Percentiles rank a stretch among this genome's conserved stretches.
These are phyloP conservation scores for Carex kokanica DNA, from an alignment of 176 grass and related monocot genomes.

Conservation along the genomic window DNA sequence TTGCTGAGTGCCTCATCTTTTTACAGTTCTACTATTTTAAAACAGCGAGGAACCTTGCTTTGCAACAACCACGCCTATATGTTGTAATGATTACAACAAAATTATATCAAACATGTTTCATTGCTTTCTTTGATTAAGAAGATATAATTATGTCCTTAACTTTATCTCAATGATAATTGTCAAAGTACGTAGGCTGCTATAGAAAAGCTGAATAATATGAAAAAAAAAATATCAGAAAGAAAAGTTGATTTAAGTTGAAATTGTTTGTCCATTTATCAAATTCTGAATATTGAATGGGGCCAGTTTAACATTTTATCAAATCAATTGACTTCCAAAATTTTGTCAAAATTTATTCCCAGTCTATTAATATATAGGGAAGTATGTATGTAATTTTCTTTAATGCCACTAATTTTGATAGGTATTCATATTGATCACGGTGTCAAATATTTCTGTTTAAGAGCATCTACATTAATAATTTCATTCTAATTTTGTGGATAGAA, in stretches of 20 bases:
- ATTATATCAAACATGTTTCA: neutral
- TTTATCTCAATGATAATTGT: neutral
- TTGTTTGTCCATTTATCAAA: too few species aligned
- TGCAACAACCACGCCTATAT: constrained; percentile 4
- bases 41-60: neutral
- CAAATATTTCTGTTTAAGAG: too few species aligned
- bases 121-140: neutral
- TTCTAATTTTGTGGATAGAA: too few species aligned
- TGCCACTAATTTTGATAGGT: neutral
- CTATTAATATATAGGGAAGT: neutral
- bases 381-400: neutral
- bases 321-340: neutral
- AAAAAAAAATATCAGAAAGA: too few species aligned
- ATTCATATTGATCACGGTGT: neutral
- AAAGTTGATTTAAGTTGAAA: too few species aligned
- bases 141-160: neutral
- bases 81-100: neutral
- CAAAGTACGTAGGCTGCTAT: neutral
- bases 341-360: neutral
- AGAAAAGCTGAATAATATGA: neutral
- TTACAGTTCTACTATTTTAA: neutral
- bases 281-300: too few species aligned
- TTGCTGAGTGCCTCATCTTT: neutral
- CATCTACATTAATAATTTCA: too few species aligned
- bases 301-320: neutral